Conservation (phyloP, 2,329 filamentous ascomycete genomes). For the Paracoccidioides brasiliensis region DNA sequence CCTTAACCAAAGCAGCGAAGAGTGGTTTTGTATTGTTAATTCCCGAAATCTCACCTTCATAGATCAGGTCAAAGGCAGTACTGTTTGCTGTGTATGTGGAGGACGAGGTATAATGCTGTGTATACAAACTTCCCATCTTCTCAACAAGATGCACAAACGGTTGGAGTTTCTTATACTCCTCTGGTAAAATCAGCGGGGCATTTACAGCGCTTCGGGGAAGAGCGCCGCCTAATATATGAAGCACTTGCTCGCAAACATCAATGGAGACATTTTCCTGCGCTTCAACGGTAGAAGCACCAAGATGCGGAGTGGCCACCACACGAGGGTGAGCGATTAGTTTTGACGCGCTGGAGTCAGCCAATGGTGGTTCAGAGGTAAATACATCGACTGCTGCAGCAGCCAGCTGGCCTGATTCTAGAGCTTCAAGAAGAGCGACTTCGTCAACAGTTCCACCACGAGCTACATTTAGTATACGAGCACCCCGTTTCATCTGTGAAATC, state of each 20-base stretch:
- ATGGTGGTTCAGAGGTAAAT: slow-evolving; percentile 61
- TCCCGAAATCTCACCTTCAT: slow-evolving; percentile 59
- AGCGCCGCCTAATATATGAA: slow-evolving; percentile 58
- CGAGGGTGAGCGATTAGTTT: slow-evolving; percentile 54
- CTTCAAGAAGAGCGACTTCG: slow-evolving; percentile 56
- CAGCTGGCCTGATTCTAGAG: slow-evolving; percentile 57
- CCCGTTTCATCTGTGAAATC: slow-evolving; percentile 57
- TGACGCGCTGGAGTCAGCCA: slow-evolving; percentile 47
- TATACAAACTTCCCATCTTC: slow-evolving; percentile 67
- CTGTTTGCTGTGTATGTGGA: slow-evolving; percentile 38
- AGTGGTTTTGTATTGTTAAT: slow-evolving; percentile 65
- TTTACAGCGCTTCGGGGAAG: slow-evolving; percentile 68
- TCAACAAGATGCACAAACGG: slow-evolving; percentile 66
- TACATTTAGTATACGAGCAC: slow-evolving; percentile 64
- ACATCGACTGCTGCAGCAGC: slow-evolving; percentile 69
- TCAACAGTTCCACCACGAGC: slow-evolving; percentile 71
- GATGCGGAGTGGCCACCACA: slow-evolving; percentile 65
- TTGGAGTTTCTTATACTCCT: slow-evolving; percentile 65
- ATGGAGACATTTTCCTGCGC: slow-evolving; percentile 75
- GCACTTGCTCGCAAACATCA: slow-evolving; percentile 69
- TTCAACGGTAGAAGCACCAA: slow-evolving; percentile 68
- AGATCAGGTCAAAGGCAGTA: slow-evolving; percentile 61
- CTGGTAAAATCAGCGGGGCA: slow-evolving; percentile 65
- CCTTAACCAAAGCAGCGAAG: slow-evolving; percentile 67
- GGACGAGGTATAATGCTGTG: slow-evolving; percentile 51